Evolutionary conservation across 1,139 yeast genomes (phyloP), one percentile per base, ranked within the genome.

Genomic region (Tardiomyces depauwii): DNA sequence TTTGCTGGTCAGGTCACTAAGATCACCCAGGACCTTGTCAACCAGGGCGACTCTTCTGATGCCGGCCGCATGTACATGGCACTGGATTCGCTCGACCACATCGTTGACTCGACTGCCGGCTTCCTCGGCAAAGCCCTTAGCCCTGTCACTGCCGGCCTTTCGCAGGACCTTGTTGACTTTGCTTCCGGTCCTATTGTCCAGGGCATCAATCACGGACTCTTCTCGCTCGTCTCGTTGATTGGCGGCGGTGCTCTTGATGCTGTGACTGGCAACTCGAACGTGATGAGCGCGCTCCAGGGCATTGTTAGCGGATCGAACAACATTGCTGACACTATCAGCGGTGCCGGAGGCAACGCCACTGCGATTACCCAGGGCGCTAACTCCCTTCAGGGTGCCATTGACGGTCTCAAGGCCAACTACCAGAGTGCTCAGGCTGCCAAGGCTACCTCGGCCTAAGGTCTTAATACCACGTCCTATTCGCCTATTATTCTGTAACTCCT

Each of bases 131-230:
- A 41, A 25, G 12, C 42, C n/a, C 45, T 16, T 30, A 21, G 25
- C 40, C 46, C 47, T 7, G 25, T 44, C 18, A 33, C 49, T 21
- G 25, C 7, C 7, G 25, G 25, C 11, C 21, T 39, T 18, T 42
- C 45, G 30, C 40, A 45, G 42, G 48, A 42, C 4, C 43, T 49
- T 13, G 43, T 49, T 16, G 39, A 49, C 41, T 49, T 45, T 40
- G 41, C 47, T 30, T 40, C 33, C 23, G 53, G 52, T 16, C 53
- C 53, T 12, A 41, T 50, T 42, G 47, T 50, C 39, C 51, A 50
- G 42, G 43, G 51, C 21, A 44, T 50, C 14, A 49, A 46, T 36
- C 51, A 50, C 39, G 52, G 53, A 10, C 46, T 48, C 18, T 45
- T 40, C 27, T 45, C 46, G 16, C 25, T 44, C 4, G 44, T 47